Base-by-base conservation (phyloP, 2,329 filamentous ascomycete genomes). In the Epichloe glyceriae region DNA sequence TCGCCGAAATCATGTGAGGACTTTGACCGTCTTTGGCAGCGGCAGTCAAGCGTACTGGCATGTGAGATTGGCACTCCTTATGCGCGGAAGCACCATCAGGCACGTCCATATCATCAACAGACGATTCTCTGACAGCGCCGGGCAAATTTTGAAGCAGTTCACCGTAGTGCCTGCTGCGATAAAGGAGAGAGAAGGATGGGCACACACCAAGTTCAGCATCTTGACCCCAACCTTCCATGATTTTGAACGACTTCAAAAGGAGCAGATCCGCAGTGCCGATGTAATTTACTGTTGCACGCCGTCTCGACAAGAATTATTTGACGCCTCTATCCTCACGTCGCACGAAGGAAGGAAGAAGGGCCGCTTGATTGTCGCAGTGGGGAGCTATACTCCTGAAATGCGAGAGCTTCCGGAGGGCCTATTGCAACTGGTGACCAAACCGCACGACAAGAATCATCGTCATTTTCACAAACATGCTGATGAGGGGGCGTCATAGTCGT, bases 41-140 rank as follows among this genome's bases (percentile, higher is more conserved):
- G 91, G 91, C 44, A 82, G 85, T 58, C 90, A 96, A 70, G 91
- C 91, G 12, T 95, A 91, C 70, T 97, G 90, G 90, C 91, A 96
- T 64, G 80, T 95, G 42, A 83, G 89, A 1, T 76, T 97, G 4
- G 84, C 90, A 0, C 75, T 97, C 11, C 75, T 91, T 55, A 74
- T 93, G 47, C 84, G 77, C 20, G 80, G 80, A 2, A 50, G 70
- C 44, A 86, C 88, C 19, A 83, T 95, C 58, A 82, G 83, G 59
- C 80, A 85, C 52, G 78, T 96, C 46, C 84, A 91, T 67, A 83
- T 96, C 60, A 83, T 95, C 63, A 94, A 90, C 61, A 82, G 86
- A 35, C 73, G 75, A 49, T 87, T 86, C 61, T 76, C 73, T 50
- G 75, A 80, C 8, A 74, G 72, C 43, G 80, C 78, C 1, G 70